Evolutionary conservation across 2,329 filamentous ascomycete species (phyloP), one percentile per base, ranked within the genome.

Genomic region (Calonectria honghensis): DNA sequence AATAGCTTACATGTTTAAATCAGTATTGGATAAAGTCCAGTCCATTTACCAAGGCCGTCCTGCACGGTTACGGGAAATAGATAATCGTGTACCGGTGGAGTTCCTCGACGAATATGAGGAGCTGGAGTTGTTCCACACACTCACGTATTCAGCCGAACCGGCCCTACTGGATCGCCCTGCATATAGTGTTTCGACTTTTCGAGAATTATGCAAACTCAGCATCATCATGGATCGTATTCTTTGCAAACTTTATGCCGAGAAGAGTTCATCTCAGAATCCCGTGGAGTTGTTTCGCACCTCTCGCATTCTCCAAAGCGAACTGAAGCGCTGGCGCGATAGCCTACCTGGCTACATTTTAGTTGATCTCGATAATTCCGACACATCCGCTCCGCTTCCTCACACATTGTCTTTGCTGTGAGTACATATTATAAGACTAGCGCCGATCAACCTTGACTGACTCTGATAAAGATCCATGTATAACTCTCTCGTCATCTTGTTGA

Each of bases 1-100:
- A 27, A 10, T 16, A 27, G 2, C 35, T 61, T 16, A 61, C 57
- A 3, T 1, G 37, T 11, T 9, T 16, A 14, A 45, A 1, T 24
- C 32, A 79, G 78, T 85, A 31, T 65, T 84, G 67, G 89, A 90
- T 73, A 91, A 90, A 75, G 85, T 90, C 11, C 89, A 90, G 71
- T 88, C 85, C 9, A 78, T 91, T 1, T 91, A 90, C 64, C 88
- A 89, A 75, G 89, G 89, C 0, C 86, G 89, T 1, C 89, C 88
- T 0, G 85, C 85, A 0, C 86, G 82, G 4, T 77, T 89, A 4
- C 86, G 86, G 10, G 84, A 87, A 39, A 82, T 83, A 0, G 88
- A 90, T 27, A 85, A 84, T 0, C 79, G 84, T 4, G 86, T 90
- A 0, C 86, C 88, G 0, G 83, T 89, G n/a, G 79, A 81, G 3